phyloP scores from a whole-genome alignment of 2,329 filamentous ascomycete genomes.

The Verticillium isaacii region DNA sequence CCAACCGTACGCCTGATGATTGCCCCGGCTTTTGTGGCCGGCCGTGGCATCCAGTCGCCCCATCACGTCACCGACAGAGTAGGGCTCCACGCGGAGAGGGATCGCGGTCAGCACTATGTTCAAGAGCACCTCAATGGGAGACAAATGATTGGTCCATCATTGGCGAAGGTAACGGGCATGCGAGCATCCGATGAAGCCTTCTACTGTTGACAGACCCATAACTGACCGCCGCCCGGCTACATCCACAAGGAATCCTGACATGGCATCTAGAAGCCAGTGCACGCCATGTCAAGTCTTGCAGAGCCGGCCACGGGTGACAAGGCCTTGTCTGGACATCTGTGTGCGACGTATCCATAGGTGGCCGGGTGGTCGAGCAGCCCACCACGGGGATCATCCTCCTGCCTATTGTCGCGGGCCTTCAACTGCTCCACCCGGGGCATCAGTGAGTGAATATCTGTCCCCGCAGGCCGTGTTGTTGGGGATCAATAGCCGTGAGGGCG shows the following conservation, averaged over 20 bases:
- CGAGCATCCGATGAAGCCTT: constrained; percentile 2
- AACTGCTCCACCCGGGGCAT: neutral
- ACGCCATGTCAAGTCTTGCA: neutral
- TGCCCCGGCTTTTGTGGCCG: neutral
- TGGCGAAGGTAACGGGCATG: constrained; percentile 3
- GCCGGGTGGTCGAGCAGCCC: neutral
- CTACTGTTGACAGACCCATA: neutral
- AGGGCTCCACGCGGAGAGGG: neutral
- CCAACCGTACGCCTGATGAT: neutral
- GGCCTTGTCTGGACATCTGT: neutral
- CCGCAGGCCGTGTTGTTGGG: neutral
- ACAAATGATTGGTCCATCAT: constrained; percentile 1
- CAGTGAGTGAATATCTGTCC: neutral
- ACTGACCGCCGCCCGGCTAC: neutral
- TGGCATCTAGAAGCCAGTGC: neutral
- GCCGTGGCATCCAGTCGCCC: neutral
- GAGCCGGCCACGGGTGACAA: neutral
- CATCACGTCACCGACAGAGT: neutral
- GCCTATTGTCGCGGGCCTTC: neutral
- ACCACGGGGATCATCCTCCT: neutral
- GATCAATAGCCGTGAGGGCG: neutral
- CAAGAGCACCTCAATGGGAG: neutral
- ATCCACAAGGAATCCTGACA: neutral
- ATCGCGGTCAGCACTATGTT: neutral
- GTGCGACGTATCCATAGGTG: neutral